Percentiles rank a stretch among this genome's conserved stretches.
phyloP scores from a whole-genome alignment of 805 yeast genomes.

The Candida ponderosae region DNA sequence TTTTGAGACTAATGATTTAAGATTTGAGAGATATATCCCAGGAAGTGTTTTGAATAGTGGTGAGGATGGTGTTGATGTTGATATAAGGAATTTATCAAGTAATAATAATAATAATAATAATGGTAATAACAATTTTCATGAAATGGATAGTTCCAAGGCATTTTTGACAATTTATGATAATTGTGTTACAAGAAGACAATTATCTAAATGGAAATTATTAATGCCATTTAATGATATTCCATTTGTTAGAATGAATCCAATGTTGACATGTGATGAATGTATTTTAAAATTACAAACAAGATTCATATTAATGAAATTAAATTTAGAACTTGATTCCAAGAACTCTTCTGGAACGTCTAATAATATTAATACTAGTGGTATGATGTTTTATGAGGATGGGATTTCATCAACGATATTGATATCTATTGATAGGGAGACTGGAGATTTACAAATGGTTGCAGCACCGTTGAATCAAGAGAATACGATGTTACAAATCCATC shows the following conservation, averaged over 20 bases:
- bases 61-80: too few species aligned
- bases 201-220: conserved; percentile 13
- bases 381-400: background rate
- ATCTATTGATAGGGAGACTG: conserved; percentile 11
- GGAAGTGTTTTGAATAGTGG: too few species aligned
- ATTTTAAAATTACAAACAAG: conserved; percentile 7
- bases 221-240: conserved; percentile 11
- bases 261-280: conserved; percentile 12
- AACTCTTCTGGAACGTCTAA: too few species aligned
- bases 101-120: conserved; percentile 1
- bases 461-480: conserved; percentile 4
- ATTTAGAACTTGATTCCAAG: too few species aligned
- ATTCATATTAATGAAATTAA: conserved; percentile 9
- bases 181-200: conserved; percentile 8
- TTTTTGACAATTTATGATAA: conserved; percentile 4
- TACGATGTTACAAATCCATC: background rate
- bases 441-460: conserved; percentile 8
- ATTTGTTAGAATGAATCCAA: conserved; percentile 1
- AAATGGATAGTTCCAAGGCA: background rate
- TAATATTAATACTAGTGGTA: too few species aligned
- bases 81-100: background rate
- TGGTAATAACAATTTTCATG: background rate
- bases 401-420: conserved; percentile 8
- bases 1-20: conserved; percentile 12
- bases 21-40: conserved; percentile 1